Evolutionary conservation across 306 rosid genomes (phyloP), one percentile per base, ranked within the genome.

Genomic region (Trichosanthes cucumerina): DNA sequence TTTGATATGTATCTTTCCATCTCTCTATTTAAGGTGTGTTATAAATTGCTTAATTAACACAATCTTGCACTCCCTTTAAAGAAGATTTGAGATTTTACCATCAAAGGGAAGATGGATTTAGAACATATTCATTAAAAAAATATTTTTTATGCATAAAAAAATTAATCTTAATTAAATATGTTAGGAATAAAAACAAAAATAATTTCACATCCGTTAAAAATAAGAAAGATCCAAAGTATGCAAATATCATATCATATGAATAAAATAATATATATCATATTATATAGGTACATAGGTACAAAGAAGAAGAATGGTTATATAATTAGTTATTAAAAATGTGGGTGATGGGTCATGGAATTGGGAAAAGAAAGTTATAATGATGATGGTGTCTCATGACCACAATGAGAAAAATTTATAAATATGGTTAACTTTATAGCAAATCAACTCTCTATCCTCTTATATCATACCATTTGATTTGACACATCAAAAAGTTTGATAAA

Each of bases 31-130:
- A 36, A 56, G 3, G n/a, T 33, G 9, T 53, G 31, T 31, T 21
- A 33, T 21, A 24, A 54, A 6, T 24, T 73, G 78, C 77, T 23
- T 81, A 84, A 34, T 65, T 26, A 46, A 72, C 77, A 26, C 41
- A 86, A 78, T 86, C 89, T 65, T 79, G 57, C 95, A 76, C 90
- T 66, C n/a, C 85, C 92, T 89, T 91, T 84, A 24, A 86, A 79
- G 87, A 85, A 85, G 93, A 89, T 86, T 75, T 77, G n/a, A 71
- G 72, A 79, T 52, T 18, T 52, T 56, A 87, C 84, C 80, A 62
- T 84, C 41, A 7, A n/a, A 36, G 65, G 82, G 77, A 81, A 10
- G 11, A 58, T 46, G 56, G 77, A 86, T 82, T 81, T 80, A 81
- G 13, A 75, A 7, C 10, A 73, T 63, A 14, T 63, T 63, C 70